Base-by-base conservation (phyloP, 208 protist genomes). In the Trichomonas tenax region DNA sequence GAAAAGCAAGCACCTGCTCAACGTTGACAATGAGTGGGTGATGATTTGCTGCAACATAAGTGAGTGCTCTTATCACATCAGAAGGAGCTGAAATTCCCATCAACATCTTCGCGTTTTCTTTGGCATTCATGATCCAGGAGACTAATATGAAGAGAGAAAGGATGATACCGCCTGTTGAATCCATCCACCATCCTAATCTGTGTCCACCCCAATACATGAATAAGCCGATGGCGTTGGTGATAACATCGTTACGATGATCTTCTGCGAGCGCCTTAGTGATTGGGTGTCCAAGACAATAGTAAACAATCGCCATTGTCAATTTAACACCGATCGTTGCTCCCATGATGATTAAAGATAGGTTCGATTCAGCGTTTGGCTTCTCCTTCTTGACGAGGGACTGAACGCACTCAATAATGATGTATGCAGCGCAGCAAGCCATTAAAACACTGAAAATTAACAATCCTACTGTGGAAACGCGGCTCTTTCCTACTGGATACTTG, bases 41-140 rank as follows among this genome's bases (percentile, higher is more conserved):
- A 93, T 93, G 86, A 15, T 93, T 41, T 34, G 86, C 86, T 38
- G 86, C 86, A 51, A 93, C 44, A 93, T 93, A 93, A 38, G 86
- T 93, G 40, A 93, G 46, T 21, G 40, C 86, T 34, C 86, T 41
- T 21, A 58, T 93, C 0, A 93, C 44, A 21, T 93, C 86, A 38
- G 86, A 26, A 38, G 86, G 86, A 15, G 86, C 86, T 38, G 86
- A 48, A 34, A 44, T 41, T 51, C 86, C 86, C 17, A 93, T 34
- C 45, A 93, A 51, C 86, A 93, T 93, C 23, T 93, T 93, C 38
- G 86, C 86, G 44, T 93, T 93, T 58, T 93, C 86, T 48, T 34
- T 41, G 8, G 86, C 86, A 51, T 93, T 93, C 44, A 93, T 51
- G 17, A 93, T 0, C 86, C 86, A 93, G 3, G 44, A 58, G 31